Conservation (phyloP, 1,284 basidiomycete genomes). For the Boletus mariae region DNA sequence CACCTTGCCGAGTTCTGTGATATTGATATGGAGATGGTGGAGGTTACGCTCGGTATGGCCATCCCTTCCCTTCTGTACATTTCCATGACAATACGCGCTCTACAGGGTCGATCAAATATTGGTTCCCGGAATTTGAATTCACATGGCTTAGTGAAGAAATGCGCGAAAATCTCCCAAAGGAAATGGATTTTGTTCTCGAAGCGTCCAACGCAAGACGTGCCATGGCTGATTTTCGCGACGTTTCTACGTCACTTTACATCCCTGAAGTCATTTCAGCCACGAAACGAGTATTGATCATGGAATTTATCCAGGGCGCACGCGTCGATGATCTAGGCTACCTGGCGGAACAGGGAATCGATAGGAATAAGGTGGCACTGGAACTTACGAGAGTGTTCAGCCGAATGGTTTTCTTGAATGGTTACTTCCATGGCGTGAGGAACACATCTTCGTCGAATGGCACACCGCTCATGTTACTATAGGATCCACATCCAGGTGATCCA, state of each 20-base stretch:
- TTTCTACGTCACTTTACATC: constrained; percentile 84
- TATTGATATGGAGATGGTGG: constrained; percentile 83
- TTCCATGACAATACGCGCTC: neutral
- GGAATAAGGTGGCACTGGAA: constrained; percentile 91
- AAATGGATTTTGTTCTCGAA: constrained; percentile 94
- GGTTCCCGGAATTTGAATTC: constrained; percentile 90
- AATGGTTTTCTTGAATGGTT: constrained; percentile 97
- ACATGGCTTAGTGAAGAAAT: constrained; percentile 94
- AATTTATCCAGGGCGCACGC: constrained; percentile 85
- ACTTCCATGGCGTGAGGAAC: constrained; percentile 73
- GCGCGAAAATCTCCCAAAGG: constrained; percentile 88
- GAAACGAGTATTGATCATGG: constrained; percentile 91
- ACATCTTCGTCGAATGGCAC: neutral
- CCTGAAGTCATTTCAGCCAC: constrained; percentile 84
- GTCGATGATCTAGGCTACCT: constrained; percentile 90
- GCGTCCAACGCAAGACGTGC: constrained; percentile 81
- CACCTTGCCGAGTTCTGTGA: constrained; percentile 90
- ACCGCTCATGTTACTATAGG: constrained; percentile 39
- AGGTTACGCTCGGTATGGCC: constrained; percentile 65
- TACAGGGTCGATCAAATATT: constrained; percentile 80
- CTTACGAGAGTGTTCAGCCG: constrained; percentile 86
- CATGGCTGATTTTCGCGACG: constrained; percentile 66
- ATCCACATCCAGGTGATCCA: constrained; percentile 68
- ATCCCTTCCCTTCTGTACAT: neutral
- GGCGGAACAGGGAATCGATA: constrained; percentile 81